Base-by-base conservation (phyloP, 2,329 filamentous ascomycete species). In the Arthrobotrys iridis region DNA sequence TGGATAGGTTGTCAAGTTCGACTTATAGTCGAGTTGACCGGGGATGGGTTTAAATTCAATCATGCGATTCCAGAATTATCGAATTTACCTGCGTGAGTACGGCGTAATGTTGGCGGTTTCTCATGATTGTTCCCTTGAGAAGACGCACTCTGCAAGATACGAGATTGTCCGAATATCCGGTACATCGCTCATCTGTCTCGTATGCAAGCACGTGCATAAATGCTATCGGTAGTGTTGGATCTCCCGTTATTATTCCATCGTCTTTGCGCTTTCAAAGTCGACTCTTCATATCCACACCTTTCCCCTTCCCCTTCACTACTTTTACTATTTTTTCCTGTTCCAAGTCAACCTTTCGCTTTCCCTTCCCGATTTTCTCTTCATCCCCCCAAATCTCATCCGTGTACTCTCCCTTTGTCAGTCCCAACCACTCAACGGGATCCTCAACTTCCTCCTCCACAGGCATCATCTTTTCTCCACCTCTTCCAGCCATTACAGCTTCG, bases 401-500 rank as follows among this genome's bases (percentile, higher is more conserved):
- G 50, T 75, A 67, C 30, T 55, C 50, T 2, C 41, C 63, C 2
- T 30, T 68, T 22, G 63, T 58, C 33, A 67, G 13, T 4, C 63
- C 71, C 37, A 75, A 63, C 71, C 71, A 75, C 26, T 75, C 71
- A 5, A 75, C 71, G 4, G 71, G 71, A 64, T 75, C 71, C 57
- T 75, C 71, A 5, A 35, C 58, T 22, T 58, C 71, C 22, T 63
- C 71, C 2, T 67, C 71, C n/a, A 37, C 46, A 28, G 48, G 57
- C 15, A 68, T 18, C 4, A n/a, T 46, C 37, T 64, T 68, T 48
- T 75, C 71, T 20, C 71, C 71, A 20, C 71, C 63, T 10, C 63
- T 63, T 1, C 71, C 71, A 37, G 24, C 41, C 20, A 50, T 45
- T n/a, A 75, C 68, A 3, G 52, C 55, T 15, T 75, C 71, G 15